Conservation (phyloP, 2,329 filamentous ascomycete genomes). For the Epichloe amarillans region DNA sequence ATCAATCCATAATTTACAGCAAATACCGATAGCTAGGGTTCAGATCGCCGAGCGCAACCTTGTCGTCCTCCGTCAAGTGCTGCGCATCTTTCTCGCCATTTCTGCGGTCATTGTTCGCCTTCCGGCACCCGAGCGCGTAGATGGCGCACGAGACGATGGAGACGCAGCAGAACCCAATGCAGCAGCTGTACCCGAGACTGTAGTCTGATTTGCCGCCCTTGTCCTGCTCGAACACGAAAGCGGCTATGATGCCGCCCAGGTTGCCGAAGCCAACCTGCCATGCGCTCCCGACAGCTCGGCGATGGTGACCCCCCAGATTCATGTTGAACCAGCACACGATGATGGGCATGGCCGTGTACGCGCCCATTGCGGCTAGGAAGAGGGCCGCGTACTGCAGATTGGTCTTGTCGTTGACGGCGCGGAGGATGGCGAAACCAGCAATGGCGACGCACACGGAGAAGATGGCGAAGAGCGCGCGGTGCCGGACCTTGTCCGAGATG, state of each 20-base stretch:
- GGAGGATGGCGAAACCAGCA: constrained; percentile 60
- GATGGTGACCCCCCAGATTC: constrained; percentile 64
- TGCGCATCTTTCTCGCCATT: constrained; percentile 27
- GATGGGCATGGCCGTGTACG: constrained; percentile 82
- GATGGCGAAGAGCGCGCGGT: constrained; percentile 64
- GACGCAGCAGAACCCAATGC: constrained; percentile 49
- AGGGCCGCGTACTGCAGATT: constrained; percentile 63
- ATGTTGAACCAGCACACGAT: constrained; percentile 75
- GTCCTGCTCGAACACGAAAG: constrained; percentile 50
- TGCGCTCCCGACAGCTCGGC: constrained; percentile 55
- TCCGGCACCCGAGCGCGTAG: constrained; percentile 46
- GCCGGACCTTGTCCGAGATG: constrained; percentile 55
- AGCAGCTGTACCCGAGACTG: constrained; percentile 50
- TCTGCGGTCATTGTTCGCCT: constrained; percentile 48
- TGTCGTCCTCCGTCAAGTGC: constrained; percentile 46
- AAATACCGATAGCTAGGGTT: constrained; percentile 47
- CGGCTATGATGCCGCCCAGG: constrained; percentile 66
- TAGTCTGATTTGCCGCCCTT: constrained; percentile 70
- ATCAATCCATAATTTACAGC: constrained; percentile 22
- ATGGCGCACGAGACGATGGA: constrained; percentile 45
- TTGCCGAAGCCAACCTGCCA: constrained; percentile 74
- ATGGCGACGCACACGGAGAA: constrained; percentile 56
- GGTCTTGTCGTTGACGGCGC: constrained; percentile 55
- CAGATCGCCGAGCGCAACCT: constrained; percentile 45
- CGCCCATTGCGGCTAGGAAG: constrained; percentile 68